Evolutionary conservation across 192 early-diverging fungal species (phyloP).

Genomic region (Ambispora gerdemannii): DNA sequence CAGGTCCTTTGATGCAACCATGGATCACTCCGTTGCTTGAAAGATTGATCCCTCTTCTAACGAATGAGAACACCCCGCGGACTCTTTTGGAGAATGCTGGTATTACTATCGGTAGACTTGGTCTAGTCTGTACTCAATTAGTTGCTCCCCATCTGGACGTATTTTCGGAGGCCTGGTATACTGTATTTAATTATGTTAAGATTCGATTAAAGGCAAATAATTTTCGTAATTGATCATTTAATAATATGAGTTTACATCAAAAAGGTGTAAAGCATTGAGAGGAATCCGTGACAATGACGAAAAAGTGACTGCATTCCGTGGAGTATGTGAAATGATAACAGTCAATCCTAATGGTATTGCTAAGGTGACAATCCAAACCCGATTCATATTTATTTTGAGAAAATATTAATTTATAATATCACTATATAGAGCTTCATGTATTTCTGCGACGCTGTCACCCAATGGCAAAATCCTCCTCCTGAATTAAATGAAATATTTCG

Average conservation of each 20-base stretch:
- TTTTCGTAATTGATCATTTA: background rate
- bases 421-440: conserved; percentile 57
- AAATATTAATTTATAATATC: background rate
- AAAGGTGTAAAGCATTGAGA: conserved; percentile 65
- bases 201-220: background rate
- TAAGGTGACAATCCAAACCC: conserved; percentile 48
- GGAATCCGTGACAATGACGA: conserved; percentile 92
- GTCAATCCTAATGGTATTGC: conserved; percentile 82
- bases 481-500: conserved; percentile 62
- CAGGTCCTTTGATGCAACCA: conserved; percentile 71
- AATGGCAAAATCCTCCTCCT: conserved; percentile 67
- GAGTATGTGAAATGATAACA: conserved; percentile 90
- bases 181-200: background rate
- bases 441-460: conserved; percentile 79
- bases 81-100: conserved; percentile 94
- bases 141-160: conserved; percentile 83
- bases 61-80: conserved; percentile 59
- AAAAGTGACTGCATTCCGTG: conserved; percentile 95
- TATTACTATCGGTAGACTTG: conserved; percentile 96
- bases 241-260: background rate
- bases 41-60: conserved; percentile 81
- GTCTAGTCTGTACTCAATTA: conserved; percentile 74
- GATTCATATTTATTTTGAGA: background rate
- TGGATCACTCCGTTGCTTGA: conserved; percentile 79
- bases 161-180: conserved; percentile 82